phyloP scores from a whole-genome alignment of 164 flowering plant genomes.

The Magnolia sinica region DNA sequence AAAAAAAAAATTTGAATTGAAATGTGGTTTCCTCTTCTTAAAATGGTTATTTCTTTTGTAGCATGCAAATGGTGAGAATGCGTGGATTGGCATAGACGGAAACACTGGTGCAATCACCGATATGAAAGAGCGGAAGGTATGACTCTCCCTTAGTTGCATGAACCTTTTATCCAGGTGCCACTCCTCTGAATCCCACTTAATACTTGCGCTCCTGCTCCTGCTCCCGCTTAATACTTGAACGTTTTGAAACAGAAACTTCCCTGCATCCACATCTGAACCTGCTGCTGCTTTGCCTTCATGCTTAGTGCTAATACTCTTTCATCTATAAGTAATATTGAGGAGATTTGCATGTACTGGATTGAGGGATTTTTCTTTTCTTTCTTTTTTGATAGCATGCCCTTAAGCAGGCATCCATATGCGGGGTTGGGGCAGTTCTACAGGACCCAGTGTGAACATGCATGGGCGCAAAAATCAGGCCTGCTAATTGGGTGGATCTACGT shows the following conservation, averaged over 20 bases:
- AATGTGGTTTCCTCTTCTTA: neutral
- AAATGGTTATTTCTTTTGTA: slow-evolving; percentile 14
- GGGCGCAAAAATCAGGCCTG: too few species aligned
- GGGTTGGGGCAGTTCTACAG: too few species aligned
- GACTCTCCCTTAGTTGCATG: neutral
- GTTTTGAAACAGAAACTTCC: neutral
- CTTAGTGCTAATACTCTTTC: too few species aligned
- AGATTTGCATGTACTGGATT: too few species aligned
- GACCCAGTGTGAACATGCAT: too few species aligned
- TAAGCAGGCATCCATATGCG: too few species aligned
- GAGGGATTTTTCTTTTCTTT: too few species aligned
- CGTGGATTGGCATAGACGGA: slow-evolving; percentile 96
- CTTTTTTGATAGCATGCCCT: too few species aligned
- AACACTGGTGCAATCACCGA: slow-evolving; percentile 80
- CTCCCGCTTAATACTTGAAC: neutral
- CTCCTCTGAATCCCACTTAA: neutral
- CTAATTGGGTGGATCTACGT: too few species aligned
- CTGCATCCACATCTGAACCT: neutral
- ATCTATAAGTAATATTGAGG: too few species aligned
- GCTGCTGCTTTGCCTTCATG: neutral
- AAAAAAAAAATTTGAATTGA: neutral
- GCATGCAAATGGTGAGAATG: slow-evolving; percentile 98
- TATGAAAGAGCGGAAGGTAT: slow-evolving; percentile 85
- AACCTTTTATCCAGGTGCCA: neutral
- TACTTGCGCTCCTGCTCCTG: neutral